A percentile compares a stretch with the other conserved stretches of the same genome.
Evolutionary conservation across 441 rosid genomes (phyloP).

Genomic region (Populus trichocarpa): DNA sequence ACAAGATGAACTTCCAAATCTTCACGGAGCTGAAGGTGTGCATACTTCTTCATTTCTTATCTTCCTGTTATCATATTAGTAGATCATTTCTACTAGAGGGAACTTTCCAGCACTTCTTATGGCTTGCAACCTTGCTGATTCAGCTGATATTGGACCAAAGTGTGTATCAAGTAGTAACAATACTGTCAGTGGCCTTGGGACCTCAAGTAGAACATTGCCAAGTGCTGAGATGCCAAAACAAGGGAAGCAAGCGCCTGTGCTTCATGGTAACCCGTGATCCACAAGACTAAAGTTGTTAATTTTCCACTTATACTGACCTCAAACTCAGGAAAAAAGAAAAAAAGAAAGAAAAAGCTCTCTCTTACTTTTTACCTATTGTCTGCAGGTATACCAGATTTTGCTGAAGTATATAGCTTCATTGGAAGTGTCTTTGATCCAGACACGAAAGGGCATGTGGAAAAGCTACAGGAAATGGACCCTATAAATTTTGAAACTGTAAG

Average conservation of each 20-base stretch:
- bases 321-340: background rate
- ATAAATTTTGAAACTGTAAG: constrained; percentile 74
- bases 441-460: constrained; percentile 59
- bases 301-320: constrained; percentile 6
- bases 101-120: constrained; percentile 65
- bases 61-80: constrained; percentile 21
- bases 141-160: constrained; percentile 89
- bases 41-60: constrained; percentile 21
- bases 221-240: constrained; percentile 43
- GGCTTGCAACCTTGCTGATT: constrained; percentile 60
- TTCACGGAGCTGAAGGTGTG: constrained; percentile 57
- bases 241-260: constrained; percentile 44
- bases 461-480: constrained; percentile 88
- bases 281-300: constrained; percentile 19
- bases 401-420: constrained; percentile 83
- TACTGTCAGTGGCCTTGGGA: constrained; percentile 39
- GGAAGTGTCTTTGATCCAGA: constrained; percentile 88
- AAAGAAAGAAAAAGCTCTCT: constrained; percentile 1
- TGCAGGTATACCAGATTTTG: constrained; percentile 82
- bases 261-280: constrained; percentile 67
- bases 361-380: constrained; percentile 16
- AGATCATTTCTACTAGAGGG: constrained; percentile 27
- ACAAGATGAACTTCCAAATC: constrained; percentile 48
- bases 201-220: constrained; percentile 36
- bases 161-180: constrained; percentile 43